Base-by-base conservation (phyloP, 2,329 filamentous ascomycete genomes). In the Colletotrichum sp. region DNA sequence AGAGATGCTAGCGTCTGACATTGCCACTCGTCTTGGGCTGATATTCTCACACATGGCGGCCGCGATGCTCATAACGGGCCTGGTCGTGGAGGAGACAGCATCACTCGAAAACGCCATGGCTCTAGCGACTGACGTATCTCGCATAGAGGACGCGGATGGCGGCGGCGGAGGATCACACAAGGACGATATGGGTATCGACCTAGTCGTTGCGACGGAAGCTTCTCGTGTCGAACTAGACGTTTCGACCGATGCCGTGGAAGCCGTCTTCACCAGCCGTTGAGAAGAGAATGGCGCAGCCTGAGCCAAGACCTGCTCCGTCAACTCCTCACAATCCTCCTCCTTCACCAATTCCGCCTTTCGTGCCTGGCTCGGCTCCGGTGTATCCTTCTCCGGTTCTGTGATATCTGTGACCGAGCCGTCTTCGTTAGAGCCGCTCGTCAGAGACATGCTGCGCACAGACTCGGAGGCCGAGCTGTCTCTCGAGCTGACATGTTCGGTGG, bases 381-480 rank as follows among this genome's bases (percentile, higher is more conserved):
- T 85, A 55, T 90, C 88, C 68, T 87, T 86, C 49, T 89, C 89
- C 0, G 90, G 89, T 2, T 89, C 88, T 0, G 90, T 91, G 5
- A 84, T 85, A 65, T 90, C 89, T 4, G 86, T 88, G 18, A 84
- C 78, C 49, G 79, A 80, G 49, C 82, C 78, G 55, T 80, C 84
- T 3, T 77, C 83, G 34, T 80, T 84, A 3, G 75, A 82, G 5
- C 80, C 82, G 28, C 84, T 84, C 0, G 85, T 85, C n/a, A 79
- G 76, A 12, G 82, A 81, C 4, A 79, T 79, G 60, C 79, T 82
- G 52, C 76, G 81, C 44, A 71, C 77, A n/a, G 79, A 83, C 21
- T 81, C 81, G 1, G 81, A 80, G 8, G 82, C 83, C 6, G 87
- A 89, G 74, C 84, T 87, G 21, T 80, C 84, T 36, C 85, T 83